A percentile compares a stretch with the other conserved stretches of the same genome.
phyloP scores from a whole-genome alignment of 2,329 filamentous ascomycete genomes.

The Aspergillus novofumigatus region DNA sequence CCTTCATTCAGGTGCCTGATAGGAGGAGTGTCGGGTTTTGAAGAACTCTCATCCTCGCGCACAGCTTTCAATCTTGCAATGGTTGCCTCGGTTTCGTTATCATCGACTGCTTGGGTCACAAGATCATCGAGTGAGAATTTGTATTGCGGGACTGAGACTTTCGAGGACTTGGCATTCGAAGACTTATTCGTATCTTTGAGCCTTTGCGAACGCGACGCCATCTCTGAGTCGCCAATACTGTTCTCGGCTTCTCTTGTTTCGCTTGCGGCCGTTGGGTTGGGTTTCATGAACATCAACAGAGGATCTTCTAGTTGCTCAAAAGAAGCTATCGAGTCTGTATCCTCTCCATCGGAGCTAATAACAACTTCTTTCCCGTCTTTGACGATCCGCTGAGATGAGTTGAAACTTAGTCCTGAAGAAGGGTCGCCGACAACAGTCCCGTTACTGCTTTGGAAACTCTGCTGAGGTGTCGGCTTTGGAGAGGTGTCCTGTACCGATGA shows the following conservation, averaged over 20 bases:
- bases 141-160: constrained; percentile 44
- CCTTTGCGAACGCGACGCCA: constrained; percentile 12
- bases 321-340: constrained; percentile 54
- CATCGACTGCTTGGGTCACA: constrained; percentile 55
- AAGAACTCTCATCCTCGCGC: constrained; percentile 14
- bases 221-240: constrained; percentile 4
- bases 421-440: constrained; percentile 11
- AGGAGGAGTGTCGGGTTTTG: constrained; percentile 1
- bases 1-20: constrained; percentile 30
- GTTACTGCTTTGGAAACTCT: constrained; percentile 17
- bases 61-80: constrained; percentile 37
- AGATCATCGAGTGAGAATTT: constrained; percentile 63
- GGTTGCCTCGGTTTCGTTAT: constrained; percentile 57
- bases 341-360: constrained; percentile 68
- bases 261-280: constrained; percentile 7
- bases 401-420: constrained; percentile 20
- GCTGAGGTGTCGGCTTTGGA: constrained; percentile 5
- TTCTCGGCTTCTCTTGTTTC: constrained; percentile 8
- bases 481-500: constrained; percentile 6
- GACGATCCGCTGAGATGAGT: constrained; percentile 49
- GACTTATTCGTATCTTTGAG: constrained; percentile 17
- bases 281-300: constrained; percentile 27
- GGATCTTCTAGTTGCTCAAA: constrained; percentile 54
- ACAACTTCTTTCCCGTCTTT: constrained; percentile 54
- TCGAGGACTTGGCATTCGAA: background rate